phyloP scores from a whole-genome alignment of 2,329 filamentous ascomycete species.

The Fusarium lateritium region DNA sequence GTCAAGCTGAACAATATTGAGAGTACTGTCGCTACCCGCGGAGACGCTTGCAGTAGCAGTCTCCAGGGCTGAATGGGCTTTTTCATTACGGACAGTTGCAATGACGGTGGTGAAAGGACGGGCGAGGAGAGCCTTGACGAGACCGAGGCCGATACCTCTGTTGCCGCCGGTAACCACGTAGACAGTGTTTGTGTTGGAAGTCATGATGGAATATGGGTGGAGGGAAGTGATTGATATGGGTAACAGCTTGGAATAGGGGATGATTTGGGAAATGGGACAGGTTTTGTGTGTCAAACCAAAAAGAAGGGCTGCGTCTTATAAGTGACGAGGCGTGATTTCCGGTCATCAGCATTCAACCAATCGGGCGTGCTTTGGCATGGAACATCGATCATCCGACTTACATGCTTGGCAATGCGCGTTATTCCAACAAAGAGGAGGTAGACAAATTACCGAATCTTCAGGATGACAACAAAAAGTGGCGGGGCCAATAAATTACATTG shows the following conservation, averaged over 20 bases:
- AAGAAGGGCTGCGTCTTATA: constrained; percentile 1
- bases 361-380: accelerated
- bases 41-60: constrained; percentile 38
- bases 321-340: neutral
- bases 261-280: accelerated
- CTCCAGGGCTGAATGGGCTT: constrained; percentile 32
- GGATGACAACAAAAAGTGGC: no score
- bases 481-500: no score
- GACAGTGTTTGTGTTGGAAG: constrained; percentile 44
- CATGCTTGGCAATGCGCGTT: neutral
- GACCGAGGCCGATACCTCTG: constrained; percentile 58
- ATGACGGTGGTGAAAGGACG: constrained; percentile 68
- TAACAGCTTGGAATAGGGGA: accelerated
- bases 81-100: constrained; percentile 54
- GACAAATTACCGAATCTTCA: neutral
- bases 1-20: constrained; percentile 58
- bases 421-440: no score
- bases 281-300: neutral
- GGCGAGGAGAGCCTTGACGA: constrained; percentile 57
- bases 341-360: neutral
- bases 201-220: neutral
- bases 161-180: constrained; percentile 60
- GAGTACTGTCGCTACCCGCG: constrained; percentile 48
- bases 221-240: neutral
- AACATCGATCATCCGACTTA: constrained; percentile 10